A percentile compares a stretch with the other conserved stretches of the same genome.
phyloP scores from a whole-genome alignment of 1,284 basidiomycete species.

The Pterula multifida region DNA sequence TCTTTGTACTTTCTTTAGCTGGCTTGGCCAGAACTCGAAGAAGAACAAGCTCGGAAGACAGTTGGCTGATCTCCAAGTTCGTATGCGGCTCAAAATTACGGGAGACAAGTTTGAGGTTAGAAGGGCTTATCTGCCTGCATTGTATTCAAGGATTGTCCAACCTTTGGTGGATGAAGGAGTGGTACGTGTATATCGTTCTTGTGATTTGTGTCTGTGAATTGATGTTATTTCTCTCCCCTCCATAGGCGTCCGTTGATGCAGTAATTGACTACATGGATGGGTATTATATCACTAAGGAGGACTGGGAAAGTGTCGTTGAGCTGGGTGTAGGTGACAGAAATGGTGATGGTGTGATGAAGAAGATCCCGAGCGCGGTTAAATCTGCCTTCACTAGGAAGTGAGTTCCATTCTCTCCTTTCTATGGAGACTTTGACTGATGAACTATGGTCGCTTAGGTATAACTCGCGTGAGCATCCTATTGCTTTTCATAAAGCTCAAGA shows the following conservation, averaged over 20 bases:
- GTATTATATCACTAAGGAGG: slow-evolving; percentile 87
- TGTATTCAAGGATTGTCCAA: slow-evolving; percentile 70
- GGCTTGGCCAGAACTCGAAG: slow-evolving; percentile 97
- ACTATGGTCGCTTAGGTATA: slow-evolving; percentile 49
- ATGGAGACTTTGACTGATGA: slow-evolving; percentile 2
- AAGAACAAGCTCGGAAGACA: slow-evolving; percentile 73
- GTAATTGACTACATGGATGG: slow-evolving; percentile 89
- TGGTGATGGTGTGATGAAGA: slow-evolving; percentile 69
- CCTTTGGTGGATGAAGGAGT: slow-evolving; percentile 59
- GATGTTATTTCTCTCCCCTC: background rate
- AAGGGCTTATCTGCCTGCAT: slow-evolving; percentile 80
- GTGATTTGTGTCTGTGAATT: background rate
- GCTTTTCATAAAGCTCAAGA: slow-evolving; percentile 82
- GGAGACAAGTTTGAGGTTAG: slow-evolving; percentile 84
- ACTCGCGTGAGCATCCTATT: slow-evolving; percentile 77
- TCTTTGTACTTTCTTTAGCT: slow-evolving; percentile 34
- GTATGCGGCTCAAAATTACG: slow-evolving; percentile 89
- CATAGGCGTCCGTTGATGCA: slow-evolving; percentile 58
- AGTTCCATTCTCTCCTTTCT: slow-evolving; percentile 15
- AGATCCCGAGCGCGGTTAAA: slow-evolving; percentile 77
- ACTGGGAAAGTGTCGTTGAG: slow-evolving; percentile 93
- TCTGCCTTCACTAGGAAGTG: slow-evolving; percentile 79
- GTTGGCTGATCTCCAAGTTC: slow-evolving; percentile 84
- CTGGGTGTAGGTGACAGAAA: slow-evolving; percentile 78
- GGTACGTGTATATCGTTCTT: slow-evolving; percentile 31